These are phyloP conservation scores for Debaryomyces fabryi DNA, from an alignment of 1,139 yeast genomes.

Conservation along the genomic window DNA sequence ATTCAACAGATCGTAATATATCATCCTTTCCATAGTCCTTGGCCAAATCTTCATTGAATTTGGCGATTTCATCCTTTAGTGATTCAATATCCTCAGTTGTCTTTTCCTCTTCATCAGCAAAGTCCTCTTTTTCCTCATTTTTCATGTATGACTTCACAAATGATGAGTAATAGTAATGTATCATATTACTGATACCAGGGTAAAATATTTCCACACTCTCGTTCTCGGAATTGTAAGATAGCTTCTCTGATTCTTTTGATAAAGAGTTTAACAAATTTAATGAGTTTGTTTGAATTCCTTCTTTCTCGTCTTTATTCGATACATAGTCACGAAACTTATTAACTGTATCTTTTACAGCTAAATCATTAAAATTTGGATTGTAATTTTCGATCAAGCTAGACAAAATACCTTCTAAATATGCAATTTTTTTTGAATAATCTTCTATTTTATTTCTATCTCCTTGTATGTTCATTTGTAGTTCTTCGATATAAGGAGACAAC, in stretches of 20 bases:
- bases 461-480: constrained; percentile 14
- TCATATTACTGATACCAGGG: constrained; percentile 30
- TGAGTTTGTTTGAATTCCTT: constrained; percentile 8
- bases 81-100: constrained; percentile 21
- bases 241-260: constrained; percentile 16
- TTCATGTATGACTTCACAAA: constrained; percentile 15
- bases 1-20: constrained; percentile 60
- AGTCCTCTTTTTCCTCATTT: constrained; percentile 1
- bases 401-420: constrained; percentile 47
- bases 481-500: constrained; percentile 21
- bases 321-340: constrained; percentile 58
- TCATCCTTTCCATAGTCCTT: constrained; percentile 63
- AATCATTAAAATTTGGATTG: constrained; percentile 89
- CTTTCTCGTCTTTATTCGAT: constrained; percentile 37
- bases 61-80: constrained; percentile 21
- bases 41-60: constrained; percentile 22
- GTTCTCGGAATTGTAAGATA: not conserved
- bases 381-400: constrained; percentile 55
- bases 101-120: constrained; percentile 8
- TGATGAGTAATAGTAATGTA: constrained; percentile 25
- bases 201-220: not conserved
- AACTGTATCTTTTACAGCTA: constrained; percentile 79
- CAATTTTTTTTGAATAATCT: constrained; percentile 20
- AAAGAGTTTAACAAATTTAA: constrained; percentile 12
- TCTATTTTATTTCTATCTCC: constrained; percentile 16